These are phyloP conservation scores for Ziziphus jujuba DNA, from an alignment of 306 rosid species.

Conservation along the genomic window DNA sequence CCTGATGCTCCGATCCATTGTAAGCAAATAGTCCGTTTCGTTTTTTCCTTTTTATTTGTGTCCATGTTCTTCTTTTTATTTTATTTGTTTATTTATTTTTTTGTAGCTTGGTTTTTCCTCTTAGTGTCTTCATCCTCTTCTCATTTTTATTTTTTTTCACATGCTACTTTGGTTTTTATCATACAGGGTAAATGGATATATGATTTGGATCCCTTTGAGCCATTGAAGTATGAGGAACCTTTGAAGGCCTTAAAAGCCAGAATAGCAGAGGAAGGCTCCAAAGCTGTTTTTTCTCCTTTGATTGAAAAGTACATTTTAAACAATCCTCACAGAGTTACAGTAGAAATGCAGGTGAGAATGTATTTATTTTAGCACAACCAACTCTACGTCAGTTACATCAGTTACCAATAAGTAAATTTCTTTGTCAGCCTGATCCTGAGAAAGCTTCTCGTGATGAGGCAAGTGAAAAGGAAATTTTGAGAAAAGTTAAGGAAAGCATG, in stretches of 20 bases:
- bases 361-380: constrained; percentile 4
- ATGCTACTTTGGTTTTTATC: constrained; percentile 20
- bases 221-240: constrained; percentile 91
- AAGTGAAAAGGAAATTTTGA: constrained; percentile 67
- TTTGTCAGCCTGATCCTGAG: constrained; percentile 85
- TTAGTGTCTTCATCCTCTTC: neutral
- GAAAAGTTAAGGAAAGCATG: constrained; percentile 77
- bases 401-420: constrained; percentile 27
- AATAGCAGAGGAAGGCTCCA: constrained; percentile 82
- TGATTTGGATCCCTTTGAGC: constrained; percentile 96
- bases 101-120: neutral
- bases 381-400: constrained; percentile 7
- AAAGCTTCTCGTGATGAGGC: constrained; percentile 88
- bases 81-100: neutral
- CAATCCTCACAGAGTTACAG: constrained; percentile 81
- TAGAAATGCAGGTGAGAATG: constrained; percentile 88
- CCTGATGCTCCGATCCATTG: constrained; percentile 92
- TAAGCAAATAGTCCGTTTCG: constrained; percentile 40
- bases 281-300: constrained; percentile 85
- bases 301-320: constrained; percentile 82
- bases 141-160: constrained; percentile 2
- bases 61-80: neutral
- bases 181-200: constrained; percentile 96
- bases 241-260: constrained; percentile 81
- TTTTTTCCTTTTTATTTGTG: neutral